Base-by-base conservation (phyloP, 2,329 filamentous ascomycete species). In the Colletotrichum cuscutae region DNA sequence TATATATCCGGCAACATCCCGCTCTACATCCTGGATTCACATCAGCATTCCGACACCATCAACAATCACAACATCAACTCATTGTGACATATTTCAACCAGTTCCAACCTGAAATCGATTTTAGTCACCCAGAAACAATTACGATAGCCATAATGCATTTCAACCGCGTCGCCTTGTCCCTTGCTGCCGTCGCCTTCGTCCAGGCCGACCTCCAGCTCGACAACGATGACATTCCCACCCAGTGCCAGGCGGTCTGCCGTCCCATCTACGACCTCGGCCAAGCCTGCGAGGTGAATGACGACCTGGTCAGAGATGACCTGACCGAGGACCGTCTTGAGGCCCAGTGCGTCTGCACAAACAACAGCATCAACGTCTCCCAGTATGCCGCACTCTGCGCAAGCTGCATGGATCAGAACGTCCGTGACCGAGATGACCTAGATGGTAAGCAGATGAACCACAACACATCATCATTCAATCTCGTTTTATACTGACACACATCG, bases 341-440 rank as follows among this genome's bases (percentile, higher is more conserved):
- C 13, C 82, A 85, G 75, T 85, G 84, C 73, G 75, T 84, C 65
- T 84, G 84, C 79, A 81, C 81, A 75, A 83, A 86, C 78, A 73
- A 78, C 61, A 82, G 82, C 76, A 82, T 86, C 77, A 76, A 84
- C 76, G 84, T 85, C 62, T 74, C 60, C 28, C 71, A 75, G 22
- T 75, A 84, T 61, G 79, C 82, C 22, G 81, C 77, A 3, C 78
- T 83, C 24, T 75, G 61, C 54, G 75, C 75, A 49, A 75, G 73
- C 62, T 76, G 75, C 66, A 74, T 76, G 74, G 68, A 72, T 42
- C 65, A 76, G 62, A 70, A 76, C 62, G 49, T 58, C 54, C 59
- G 26, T 28, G 74, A 76, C 58, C 68, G 74, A 30, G 75, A 75
- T 19, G 75, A 75, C 52, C 61, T 71, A 15, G 75, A 76, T n/a